These are phyloP conservation scores for Phytophthora citrophthora DNA, from an alignment of 352 stramenopile genomes.

Conservation along the genomic window DNA sequence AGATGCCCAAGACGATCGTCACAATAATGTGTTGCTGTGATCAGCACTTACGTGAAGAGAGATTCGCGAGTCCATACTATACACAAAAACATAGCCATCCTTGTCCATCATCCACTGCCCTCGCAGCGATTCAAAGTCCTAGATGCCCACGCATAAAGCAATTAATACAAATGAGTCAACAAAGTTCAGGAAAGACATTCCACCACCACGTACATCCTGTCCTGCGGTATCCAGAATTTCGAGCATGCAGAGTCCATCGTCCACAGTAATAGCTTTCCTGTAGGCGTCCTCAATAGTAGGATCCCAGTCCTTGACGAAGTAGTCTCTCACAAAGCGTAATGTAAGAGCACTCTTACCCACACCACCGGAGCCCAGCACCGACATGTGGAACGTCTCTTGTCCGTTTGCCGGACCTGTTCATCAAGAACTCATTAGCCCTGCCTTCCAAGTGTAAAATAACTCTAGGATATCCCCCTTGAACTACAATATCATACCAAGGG, in stretches of 20 bases:
- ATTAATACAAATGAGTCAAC: slow-evolving; percentile 3
- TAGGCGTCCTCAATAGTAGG: slow-evolving; percentile 93
- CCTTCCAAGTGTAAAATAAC: not conserved
- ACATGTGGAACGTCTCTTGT: slow-evolving; percentile 89
- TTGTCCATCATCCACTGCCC: slow-evolving; percentile 93
- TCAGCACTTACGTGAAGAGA: slow-evolving; percentile 73
- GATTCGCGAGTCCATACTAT: slow-evolving; percentile 90
- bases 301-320: slow-evolving; percentile 93
- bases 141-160: not conserved
- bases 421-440: slow-evolving; percentile 1
- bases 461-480: not conserved
- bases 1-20: not conserved
- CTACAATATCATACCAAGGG: slow-evolving; percentile 37
- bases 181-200: not conserved
- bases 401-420: slow-evolving; percentile 54
- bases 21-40: not conserved
- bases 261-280: slow-evolving; percentile 86
- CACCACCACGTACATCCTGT: slow-evolving; percentile 68
- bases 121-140: slow-evolving; percentile 90
- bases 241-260: slow-evolving; percentile 87
- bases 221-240: slow-evolving; percentile 92
- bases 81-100: slow-evolving; percentile 92
- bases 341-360: slow-evolving; percentile 93
- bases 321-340: slow-evolving; percentile 89
- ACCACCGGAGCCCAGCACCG: slow-evolving; percentile 86